Base-by-base conservation (phyloP, 2,329 filamentous ascomycete genomes). In the Dendrostoma leiphaemia region DNA sequence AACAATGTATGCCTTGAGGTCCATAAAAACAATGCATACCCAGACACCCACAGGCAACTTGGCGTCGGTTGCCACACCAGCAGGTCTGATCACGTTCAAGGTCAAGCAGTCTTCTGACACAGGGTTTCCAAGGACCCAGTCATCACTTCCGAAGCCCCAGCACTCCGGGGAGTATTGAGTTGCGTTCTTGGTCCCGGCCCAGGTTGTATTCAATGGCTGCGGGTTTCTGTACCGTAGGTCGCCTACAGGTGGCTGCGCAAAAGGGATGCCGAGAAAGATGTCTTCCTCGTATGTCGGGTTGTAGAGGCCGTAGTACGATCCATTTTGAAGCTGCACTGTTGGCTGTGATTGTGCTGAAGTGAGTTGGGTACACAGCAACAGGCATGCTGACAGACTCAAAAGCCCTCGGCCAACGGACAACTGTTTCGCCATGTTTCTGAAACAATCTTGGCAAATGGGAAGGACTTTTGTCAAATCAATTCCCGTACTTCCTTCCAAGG, bases 1-100 rank as follows among this genome's bases (percentile, higher is more conserved):
- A n/a, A n/a, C n/a, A n/a, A n/a, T n/a, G n/a, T n/a, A n/a, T n/a
- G n/a, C n/a, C n/a, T n/a, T n/a, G n/a, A n/a, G n/a, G n/a, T n/a
- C n/a, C n/a, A n/a, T n/a, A 40, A 4, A 21, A 12, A 21, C n/a
- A 37, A n/a, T 1, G 24, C 43, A 4, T 46, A 46, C 32, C 53
- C 53, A 55, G 26, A 55, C 15, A 17, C 19, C 53, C 2, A 55
- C 53, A 3, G 53, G 53, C 19, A 68, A 58, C 1, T 38, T 35
- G 2, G 66, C 64, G 7, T 63, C 61, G 29, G 66, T 58, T 8
- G 70, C 64, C 4, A 75, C 69, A 6, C 77, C 75, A 8, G 76
- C 67, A 0, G 82, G 81, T 3, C 83, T 75, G 24, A 87, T 70
- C 7, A 88, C 74, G 60, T 86, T 87, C 57, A 87, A 68, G 41